A percentile compares a stretch with the other conserved stretches of the same genome.
phyloP scores from a whole-genome alignment of 306 rosid genomes.

The Acacia acuminata region DNA sequence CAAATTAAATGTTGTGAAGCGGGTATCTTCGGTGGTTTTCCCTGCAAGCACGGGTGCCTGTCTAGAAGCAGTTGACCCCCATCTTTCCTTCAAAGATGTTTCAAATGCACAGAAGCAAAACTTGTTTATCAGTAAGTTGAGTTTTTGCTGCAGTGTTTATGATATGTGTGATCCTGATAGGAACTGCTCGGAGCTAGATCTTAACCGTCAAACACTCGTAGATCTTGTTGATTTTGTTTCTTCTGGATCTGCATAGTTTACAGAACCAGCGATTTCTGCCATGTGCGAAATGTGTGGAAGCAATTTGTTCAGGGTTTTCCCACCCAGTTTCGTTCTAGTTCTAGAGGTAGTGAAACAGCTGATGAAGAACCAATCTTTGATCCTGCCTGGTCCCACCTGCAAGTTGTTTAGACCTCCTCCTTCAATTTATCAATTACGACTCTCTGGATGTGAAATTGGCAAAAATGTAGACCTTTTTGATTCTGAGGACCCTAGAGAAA shows the following conservation, averaged over 20 bases:
- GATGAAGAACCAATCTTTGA: constrained; percentile 97
- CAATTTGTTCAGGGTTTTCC: constrained; percentile 91
- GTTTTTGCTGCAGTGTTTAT: constrained; percentile 71
- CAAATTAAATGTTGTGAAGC: constrained; percentile 89
- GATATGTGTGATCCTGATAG: constrained; percentile 71
- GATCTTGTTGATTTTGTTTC: constrained; percentile 89
- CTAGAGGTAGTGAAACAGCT: constrained; percentile 72
- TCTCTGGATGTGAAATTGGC: constrained; percentile 86
- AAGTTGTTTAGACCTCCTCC: constrained; percentile 93
- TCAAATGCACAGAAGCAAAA: constrained; percentile 86
- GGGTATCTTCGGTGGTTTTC: constrained; percentile 96
- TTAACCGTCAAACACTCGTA: constrained; percentile 73
- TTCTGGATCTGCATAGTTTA: constrained; percentile 88
- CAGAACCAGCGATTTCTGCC: constrained; percentile 76
- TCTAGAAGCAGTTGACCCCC: constrained; percentile 85
- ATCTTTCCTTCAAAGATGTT: constrained; percentile 87
- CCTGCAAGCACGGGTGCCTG: constrained; percentile 81
- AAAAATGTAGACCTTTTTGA: constrained; percentile 89
- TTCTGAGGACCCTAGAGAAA: constrained; percentile 97
- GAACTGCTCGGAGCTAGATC: constrained; percentile 61
- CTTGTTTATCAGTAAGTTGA: constrained; percentile 81
- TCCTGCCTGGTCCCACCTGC: constrained; percentile 94
- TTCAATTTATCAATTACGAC: constrained; percentile 68
- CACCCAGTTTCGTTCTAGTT: constrained; percentile 76
- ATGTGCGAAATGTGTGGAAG: constrained; percentile 86